phyloP scores from a whole-genome alignment of 495 filamentous ascomycete species.

The Beverwykella pulmonaria region DNA sequence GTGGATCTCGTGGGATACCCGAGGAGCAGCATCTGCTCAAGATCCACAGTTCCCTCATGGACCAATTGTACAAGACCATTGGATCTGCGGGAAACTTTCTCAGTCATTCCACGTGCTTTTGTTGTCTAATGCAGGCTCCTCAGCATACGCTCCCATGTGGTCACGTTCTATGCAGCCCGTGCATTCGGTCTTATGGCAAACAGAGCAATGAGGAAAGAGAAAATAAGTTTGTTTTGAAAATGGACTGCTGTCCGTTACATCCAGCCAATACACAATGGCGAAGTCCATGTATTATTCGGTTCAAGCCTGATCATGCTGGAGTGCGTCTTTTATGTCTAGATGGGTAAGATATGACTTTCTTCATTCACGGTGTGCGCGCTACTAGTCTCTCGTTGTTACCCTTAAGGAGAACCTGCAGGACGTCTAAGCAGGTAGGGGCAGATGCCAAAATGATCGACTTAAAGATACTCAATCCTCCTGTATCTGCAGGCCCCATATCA shows the following conservation, averaged over 20 bases:
- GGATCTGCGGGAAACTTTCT: slow-evolving; percentile 20
- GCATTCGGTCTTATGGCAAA: not conserved
- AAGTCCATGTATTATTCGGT: slow-evolving; percentile 27
- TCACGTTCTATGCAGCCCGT: slow-evolving; percentile 45
- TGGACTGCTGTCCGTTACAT: slow-evolving; percentile 25
- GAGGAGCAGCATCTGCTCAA: slow-evolving; percentile 3
- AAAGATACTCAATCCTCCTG: no score
- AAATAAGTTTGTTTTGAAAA: not conserved
- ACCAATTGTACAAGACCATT: slow-evolving; percentile 4
- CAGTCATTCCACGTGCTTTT: slow-evolving; percentile 48
- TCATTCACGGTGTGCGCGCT: no score
- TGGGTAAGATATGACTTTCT: slow-evolving; percentile 41
- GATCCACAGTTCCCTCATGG: not conserved
- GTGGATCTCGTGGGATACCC: not conserved
- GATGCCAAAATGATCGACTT: no score
- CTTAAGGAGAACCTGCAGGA: no score
- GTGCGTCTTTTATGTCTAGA: slow-evolving; percentile 47
- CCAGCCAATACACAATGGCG: not conserved
- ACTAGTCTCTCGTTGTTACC: no score
- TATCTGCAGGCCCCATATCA: no score
- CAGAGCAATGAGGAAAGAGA: not conserved
- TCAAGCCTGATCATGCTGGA: slow-evolving; percentile 46
- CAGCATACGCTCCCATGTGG: slow-evolving; percentile 48
- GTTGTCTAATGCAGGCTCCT: slow-evolving; percentile 47
- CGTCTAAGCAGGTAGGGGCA: no score